A percentile compares a stretch with the other conserved stretches of the same genome.
These are phyloP conservation scores for Immersiella caudata DNA, from an alignment of 495 filamentous ascomycete species.

Conservation along the genomic window DNA sequence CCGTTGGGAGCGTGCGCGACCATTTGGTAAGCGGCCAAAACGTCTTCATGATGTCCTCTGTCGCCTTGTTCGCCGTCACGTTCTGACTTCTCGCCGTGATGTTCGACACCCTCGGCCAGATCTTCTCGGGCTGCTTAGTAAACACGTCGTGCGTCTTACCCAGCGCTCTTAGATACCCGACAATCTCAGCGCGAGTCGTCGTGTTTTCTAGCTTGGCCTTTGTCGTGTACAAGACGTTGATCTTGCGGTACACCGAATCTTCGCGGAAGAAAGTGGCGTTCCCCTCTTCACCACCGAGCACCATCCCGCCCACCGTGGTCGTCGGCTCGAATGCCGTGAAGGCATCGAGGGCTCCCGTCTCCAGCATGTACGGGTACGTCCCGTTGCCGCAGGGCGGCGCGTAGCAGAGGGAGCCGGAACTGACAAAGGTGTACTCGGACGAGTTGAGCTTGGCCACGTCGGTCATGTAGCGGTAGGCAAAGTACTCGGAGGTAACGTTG, in stretches of 20 bases:
- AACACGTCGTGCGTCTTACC: conserved; percentile 14
- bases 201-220: conserved; percentile 13
- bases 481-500: conserved; percentile 18
- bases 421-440: conserved; percentile 14
- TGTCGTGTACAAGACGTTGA: conserved; percentile 17
- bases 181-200: conserved; percentile 5
- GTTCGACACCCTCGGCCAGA: conserved; percentile 10
- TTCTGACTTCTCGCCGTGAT: conserved; percentile 5
- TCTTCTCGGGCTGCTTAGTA: conserved; percentile 8
- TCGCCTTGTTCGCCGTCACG: conserved; percentile 6
- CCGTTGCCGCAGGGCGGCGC: conserved; percentile 13
- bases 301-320: background rate
- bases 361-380: conserved; percentile 14
- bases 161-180: conserved; percentile 12
- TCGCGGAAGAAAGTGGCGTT: conserved; percentile 16
- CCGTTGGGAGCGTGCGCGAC: conserved; percentile 5
- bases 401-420: conserved; percentile 6
- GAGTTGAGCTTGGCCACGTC: conserved; percentile 8
- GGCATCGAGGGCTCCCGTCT: background rate
- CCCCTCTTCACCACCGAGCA: background rate
- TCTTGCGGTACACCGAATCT: conserved; percentile 13
- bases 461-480: conserved; percentile 16
- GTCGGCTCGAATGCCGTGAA: conserved; percentile 16
- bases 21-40: conserved; percentile 18
- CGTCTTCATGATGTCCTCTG: background rate